Percentiles rank a stretch among this genome's conserved stretches.
phyloP scores from a whole-genome alignment of 768 basidiomycete species.

The Sporobolomyces roseus region DNA sequence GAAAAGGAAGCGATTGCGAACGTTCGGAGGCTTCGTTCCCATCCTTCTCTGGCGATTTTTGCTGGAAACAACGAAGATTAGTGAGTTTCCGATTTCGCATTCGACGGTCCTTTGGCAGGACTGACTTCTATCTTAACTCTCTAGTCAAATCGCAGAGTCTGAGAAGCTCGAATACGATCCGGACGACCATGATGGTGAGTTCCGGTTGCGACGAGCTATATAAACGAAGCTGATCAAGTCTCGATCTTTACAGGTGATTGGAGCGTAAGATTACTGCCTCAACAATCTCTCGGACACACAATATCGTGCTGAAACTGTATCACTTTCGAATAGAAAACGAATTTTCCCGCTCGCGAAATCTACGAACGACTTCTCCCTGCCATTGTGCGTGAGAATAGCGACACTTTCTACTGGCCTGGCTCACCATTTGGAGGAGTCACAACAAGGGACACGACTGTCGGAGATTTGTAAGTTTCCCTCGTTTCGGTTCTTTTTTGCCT shows the following conservation, averaged over 20 bases:
- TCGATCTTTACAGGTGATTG: slow-evolving; percentile 55
- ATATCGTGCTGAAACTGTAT: too few species aligned
- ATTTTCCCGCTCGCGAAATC: slow-evolving; percentile 67
- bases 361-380: slow-evolving; percentile 81
- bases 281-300: too few species aligned
- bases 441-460: slow-evolving; percentile 68
- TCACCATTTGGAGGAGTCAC: slow-evolving; percentile 81
- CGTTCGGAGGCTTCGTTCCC: slow-evolving; percentile 74
- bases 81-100: background rate
- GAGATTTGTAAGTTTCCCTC: slow-evolving; percentile 66
- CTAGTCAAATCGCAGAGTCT: slow-evolving; percentile 81
- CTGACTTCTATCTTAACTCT: too few species aligned
- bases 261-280: too few species aligned
- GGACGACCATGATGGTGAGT: slow-evolving; percentile 58
- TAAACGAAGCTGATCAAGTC: too few species aligned
- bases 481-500: too few species aligned
- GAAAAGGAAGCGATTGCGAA: slow-evolving; percentile 49
- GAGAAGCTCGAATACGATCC: slow-evolving; percentile 76
- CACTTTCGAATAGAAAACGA: slow-evolving; percentile 19
- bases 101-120: background rate
- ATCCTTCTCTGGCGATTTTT: slow-evolving; percentile 85
- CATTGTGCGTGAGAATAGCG: slow-evolving; percentile 59
- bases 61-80: slow-evolving; percentile 59
- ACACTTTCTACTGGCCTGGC: slow-evolving; percentile 67
- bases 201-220: background rate